Conservation (phyloP, 768 basidiomycete genomes). For the Suillus paluster region DNA sequence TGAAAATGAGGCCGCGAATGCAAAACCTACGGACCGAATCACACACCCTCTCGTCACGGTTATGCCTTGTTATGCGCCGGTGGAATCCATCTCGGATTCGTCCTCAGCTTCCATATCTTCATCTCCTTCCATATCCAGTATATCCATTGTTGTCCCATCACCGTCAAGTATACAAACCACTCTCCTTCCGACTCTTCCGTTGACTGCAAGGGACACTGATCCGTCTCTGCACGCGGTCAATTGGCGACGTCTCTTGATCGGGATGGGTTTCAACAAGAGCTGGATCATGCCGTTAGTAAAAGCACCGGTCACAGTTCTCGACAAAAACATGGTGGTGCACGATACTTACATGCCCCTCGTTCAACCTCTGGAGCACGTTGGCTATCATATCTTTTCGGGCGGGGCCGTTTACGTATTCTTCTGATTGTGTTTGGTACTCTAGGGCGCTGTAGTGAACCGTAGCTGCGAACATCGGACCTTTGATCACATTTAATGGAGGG, state of each 20-base stretch:
- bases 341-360: constrained; percentile 65
- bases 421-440: constrained; percentile 55
- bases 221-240: constrained; percentile 57
- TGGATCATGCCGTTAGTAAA: constrained; percentile 41
- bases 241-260: constrained; percentile 61
- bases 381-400: constrained; percentile 71
- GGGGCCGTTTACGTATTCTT: constrained; percentile 54
- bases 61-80: constrained; percentile 17
- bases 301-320: constrained; percentile 34
- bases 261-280: constrained; percentile 52
- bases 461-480: constrained; percentile 63
- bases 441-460: constrained; percentile 66
- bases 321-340: constrained; percentile 34
- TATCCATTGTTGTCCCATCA: constrained; percentile 66
- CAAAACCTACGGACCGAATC: constrained; percentile 27
- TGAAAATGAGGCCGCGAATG: constrained; percentile 33
- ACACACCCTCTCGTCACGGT: constrained; percentile 22
- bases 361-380: constrained; percentile 58
- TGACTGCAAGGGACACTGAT: constrained; percentile 65
- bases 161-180: constrained; percentile 76
- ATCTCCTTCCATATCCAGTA: constrained; percentile 78
- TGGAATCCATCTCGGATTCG: constrained; percentile 33
- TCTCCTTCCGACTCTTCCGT: constrained; percentile 74
- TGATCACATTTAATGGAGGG: constrained; percentile 35
- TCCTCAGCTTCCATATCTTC: constrained; percentile 48